phyloP scores from a whole-genome alignment of 2,329 filamentous ascomycete genomes.

The Talaromyces sp. region DNA sequence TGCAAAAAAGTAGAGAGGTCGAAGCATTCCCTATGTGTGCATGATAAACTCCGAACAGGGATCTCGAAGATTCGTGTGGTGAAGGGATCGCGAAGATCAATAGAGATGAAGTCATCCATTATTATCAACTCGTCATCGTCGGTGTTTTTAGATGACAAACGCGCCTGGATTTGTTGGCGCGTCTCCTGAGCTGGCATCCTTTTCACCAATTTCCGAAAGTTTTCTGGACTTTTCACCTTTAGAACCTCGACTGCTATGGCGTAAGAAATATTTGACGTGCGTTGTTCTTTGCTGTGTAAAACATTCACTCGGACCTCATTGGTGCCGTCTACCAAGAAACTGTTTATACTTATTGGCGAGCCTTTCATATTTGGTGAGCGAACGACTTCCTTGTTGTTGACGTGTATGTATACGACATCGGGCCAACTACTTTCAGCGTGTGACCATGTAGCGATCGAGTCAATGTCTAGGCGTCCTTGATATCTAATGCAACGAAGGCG shows the following conservation, averaged over 20 bases:
- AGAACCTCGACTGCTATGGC: slow-evolving; percentile 69
- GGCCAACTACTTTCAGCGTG: slow-evolving; percentile 68
- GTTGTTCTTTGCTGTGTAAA: slow-evolving; percentile 39
- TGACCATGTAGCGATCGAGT: slow-evolving; percentile 57
- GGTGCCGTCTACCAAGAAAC: slow-evolving; percentile 57
- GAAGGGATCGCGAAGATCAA: slow-evolving; percentile 67
- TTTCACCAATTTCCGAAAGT: slow-evolving; percentile 38
- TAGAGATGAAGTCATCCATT: slow-evolving; percentile 54
- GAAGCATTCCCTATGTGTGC: slow-evolving; percentile 82
- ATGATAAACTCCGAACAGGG: slow-evolving; percentile 68
- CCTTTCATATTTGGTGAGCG: slow-evolving; percentile 39
- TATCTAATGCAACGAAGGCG: slow-evolving; percentile 65
- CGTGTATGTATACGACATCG: slow-evolving; percentile 60
- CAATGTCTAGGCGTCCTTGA: slow-evolving; percentile 25
- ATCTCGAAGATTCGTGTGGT: slow-evolving; percentile 61
- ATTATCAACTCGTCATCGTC: slow-evolving; percentile 65
- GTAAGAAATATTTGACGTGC: slow-evolving; percentile 40
- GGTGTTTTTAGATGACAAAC: slow-evolving; percentile 38
- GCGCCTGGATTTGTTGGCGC: slow-evolving; percentile 55
- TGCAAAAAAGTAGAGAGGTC: slow-evolving; percentile 78
- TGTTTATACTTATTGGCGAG: slow-evolving; percentile 69
- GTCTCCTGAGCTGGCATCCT: slow-evolving; percentile 50
- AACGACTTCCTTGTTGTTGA: slow-evolving; percentile 61
- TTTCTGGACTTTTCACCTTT: slow-evolving; percentile 47
- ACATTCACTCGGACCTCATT: slow-evolving; percentile 60